Evolutionary conservation across 352 stramenopile genomes (phyloP), one percentile per base, ranked within the genome.

Genomic region (Phytophthora sp.): DNA sequence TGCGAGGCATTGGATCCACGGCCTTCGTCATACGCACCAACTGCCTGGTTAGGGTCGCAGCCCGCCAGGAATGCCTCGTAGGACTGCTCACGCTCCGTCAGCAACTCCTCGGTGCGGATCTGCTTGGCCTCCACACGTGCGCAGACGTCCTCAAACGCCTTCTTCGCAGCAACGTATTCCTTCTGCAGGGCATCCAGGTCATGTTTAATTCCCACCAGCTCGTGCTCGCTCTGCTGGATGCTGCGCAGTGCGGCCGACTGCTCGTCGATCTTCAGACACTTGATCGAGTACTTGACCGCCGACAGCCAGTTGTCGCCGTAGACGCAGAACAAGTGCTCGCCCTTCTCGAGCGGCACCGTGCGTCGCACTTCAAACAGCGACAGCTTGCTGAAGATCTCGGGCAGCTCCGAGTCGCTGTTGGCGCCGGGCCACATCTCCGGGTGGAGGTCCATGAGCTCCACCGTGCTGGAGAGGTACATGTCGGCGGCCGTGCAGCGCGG

Each of bases 221-320:
- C 82, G 23, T 79, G 77, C 65, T 96, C 88, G 21, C 74, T 87
- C 45, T 83, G 64, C 51, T 93, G 81, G 59, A 96, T 95, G 27
- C 59, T 76, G 24, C 77, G 57, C 15, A 96, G 67, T n/a, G 74
- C 71, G 1, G 62, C 48, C 1, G 77, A 75, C 38, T 78, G 70
- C 49, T 75, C 69, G 51, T 91, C 78, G 51, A 94, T 90, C 69
- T 91, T 90, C 45, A 94, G 66, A 55, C 75, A 85, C 67, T 94
- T 92, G 67, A 96, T 89, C 57, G 86, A 92, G 78, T 96, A 96
- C 65, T 93, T 92, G 60, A 94, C 82, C 20, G 82, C 74, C 37
- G 84, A 94, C 54, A 96, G 76, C 88, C 88, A 96, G 56, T 96
- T 96, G 75, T 96, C 88, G 42, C 88, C 88, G 58, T 96, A 96